phyloP scores from a whole-genome alignment of 805 yeast species.

The Yarrowia divulgata region DNA sequence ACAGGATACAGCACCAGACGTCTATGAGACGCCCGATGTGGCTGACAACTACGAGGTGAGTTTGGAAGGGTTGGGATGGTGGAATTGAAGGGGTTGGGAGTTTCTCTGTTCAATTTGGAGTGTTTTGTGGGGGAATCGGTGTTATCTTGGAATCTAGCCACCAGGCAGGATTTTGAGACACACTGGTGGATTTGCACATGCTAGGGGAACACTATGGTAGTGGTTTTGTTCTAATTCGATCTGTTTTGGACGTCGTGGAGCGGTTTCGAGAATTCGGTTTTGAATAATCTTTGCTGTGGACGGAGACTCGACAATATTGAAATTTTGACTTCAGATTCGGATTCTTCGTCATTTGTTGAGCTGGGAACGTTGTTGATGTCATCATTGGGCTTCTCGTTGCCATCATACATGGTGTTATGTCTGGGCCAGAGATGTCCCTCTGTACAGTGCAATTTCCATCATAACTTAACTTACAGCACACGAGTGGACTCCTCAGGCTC shows the following conservation, averaged over 20 bases:
- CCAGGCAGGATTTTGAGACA: neutral
- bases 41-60: conserved; percentile 29
- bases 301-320: too few species aligned
- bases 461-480: too few species aligned
- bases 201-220: neutral
- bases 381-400: too few species aligned
- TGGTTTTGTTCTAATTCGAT: neutral
- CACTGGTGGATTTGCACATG: neutral
- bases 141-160: neutral
- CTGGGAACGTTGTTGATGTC: too few species aligned
- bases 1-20: conserved; percentile 36
- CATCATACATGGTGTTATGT: too few species aligned
- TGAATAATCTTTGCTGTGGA: too few species aligned
- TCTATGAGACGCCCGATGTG: conserved; percentile 34
- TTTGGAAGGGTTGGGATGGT: neutral
- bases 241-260: neutral
- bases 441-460: too few species aligned
- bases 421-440: too few species aligned
- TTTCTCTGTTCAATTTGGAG: neutral
- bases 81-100: neutral
- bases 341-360: too few species aligned
- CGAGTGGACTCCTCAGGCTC: too few species aligned
- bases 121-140: too few species aligned
- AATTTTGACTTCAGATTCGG: too few species aligned
- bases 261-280: neutral